These are phyloP conservation scores for Patellifolia procumbens DNA, from an alignment of 179 eudicot species.

Conservation along the genomic window DNA sequence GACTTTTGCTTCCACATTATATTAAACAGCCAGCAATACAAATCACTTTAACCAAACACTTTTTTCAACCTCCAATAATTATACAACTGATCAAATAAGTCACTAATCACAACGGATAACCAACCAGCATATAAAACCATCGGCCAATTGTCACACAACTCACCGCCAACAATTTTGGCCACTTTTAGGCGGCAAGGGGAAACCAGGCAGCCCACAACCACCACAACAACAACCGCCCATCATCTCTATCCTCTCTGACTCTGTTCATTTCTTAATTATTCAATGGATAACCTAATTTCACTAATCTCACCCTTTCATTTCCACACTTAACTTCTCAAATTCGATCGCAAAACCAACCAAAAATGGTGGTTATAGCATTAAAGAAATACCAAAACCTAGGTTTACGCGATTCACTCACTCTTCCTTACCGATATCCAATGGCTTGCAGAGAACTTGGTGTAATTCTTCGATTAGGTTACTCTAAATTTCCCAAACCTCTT, in stretches of 20 bases:
- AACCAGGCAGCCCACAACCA: background rate
- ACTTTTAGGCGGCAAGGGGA: background rate
- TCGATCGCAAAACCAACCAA: background rate
- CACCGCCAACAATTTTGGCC: background rate
- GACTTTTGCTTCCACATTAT: too few relatives aligned
- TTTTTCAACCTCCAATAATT: too few relatives aligned
- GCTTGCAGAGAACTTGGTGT: constrained; percentile 65
- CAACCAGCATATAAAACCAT: too few relatives aligned
- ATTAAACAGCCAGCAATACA: too few relatives aligned
- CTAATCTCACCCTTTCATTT: background rate
- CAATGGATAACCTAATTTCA: background rate
- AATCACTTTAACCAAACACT: too few relatives aligned
- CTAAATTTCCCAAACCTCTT: constrained; percentile 58
- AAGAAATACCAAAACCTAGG: constrained; percentile 53
- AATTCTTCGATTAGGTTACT: constrained; percentile 54
- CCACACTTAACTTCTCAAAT: background rate
- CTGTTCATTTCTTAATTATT: background rate
- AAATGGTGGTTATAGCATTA: constrained; percentile 31
- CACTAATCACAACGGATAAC: too few relatives aligned
- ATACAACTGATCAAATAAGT: too few relatives aligned
- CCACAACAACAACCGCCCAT: background rate
- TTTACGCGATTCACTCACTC: constrained; percentile 46
- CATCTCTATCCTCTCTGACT: background rate
- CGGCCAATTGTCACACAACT: too few relatives aligned
- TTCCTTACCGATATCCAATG: constrained; percentile 43